Base-by-base conservation (phyloP, 2,329 filamentous ascomycete species). In the Talaromyces sp. region DNA sequence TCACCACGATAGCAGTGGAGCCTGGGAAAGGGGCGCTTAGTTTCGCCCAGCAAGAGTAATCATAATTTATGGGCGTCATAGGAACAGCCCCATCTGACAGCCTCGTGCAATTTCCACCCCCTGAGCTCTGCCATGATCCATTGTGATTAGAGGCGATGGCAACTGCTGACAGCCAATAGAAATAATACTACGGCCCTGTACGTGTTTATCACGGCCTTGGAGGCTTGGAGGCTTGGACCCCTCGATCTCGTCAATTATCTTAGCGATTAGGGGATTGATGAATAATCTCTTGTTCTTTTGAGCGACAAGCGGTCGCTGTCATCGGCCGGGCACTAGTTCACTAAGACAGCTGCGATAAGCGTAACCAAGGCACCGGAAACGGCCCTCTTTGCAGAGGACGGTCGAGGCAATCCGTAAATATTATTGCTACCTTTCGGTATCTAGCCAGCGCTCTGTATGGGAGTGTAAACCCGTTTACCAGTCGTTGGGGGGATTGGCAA, bases 81-180 rank as follows among this genome's bases (percentile, higher is more conserved):
- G 41, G n/a, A 10, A 19, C 41, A 46, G 59, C 56, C 56, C 59
- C 59, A 55, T 54, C 53, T 53, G 38, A 55, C 41, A 52, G 60
- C 60, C 60, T 58, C 56, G 54, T 61, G 54, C 54, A 56, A 58
- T 58, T 58, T 61, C 60, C 56, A 55, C 56, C 54, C 54, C 41
- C 41, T 46, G 41, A 46, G 41, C 41, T 46, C n/a, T 46, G 41
- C 41, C n/a, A n/a, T n/a, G n/a, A n/a, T n/a, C n/a, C n/a, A n/a
- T n/a, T n/a, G n/a, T n/a, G 0, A 46, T 46, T 46, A 46, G 7
- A 19, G n/a, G 41, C 19, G 41, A 46, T 46, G 41, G 41, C 41
- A 46, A 46, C 21, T 46, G 41, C 4, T n/a, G 19, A 46, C 41
- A 46, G 41, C 41, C 38, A 43, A 43, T 43, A 1, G 19, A 8